Evolutionary conservation across 1,139 yeast genomes (phyloP), one percentile per base, ranked within the genome.

Genomic region (Schizosaccharomyces versatilis): DNA sequence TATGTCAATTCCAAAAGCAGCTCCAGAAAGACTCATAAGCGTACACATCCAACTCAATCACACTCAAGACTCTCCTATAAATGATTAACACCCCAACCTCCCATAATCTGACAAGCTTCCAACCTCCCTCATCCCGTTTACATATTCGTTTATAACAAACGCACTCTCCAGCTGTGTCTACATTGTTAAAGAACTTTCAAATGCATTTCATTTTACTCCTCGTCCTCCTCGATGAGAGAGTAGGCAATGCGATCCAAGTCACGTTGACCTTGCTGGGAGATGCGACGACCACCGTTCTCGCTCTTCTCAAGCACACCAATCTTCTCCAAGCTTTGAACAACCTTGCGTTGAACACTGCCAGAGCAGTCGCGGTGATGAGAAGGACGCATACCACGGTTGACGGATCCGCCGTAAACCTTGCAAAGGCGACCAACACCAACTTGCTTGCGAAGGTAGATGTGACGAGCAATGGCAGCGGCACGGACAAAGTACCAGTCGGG

Each of bases 171-270:
- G 32, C 32, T 24, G 5, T 5, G 32, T 24, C 32, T 24, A 24
- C 32, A 5, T 24, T 24, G 32, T 24, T 24, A 24, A 24, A 24
- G 32, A 24, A 24, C 32, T 24, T 24, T 24, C 32, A 24, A 24
- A 24, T 24, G 32, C 32, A 24, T 24, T 39, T 39, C 41, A 12
- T 39, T 39, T 39, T 74, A 24, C 19, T 53, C 9, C 65, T 73
- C 76, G 59, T 66, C 66, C 54, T 65, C 69, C 73, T 84, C 94
- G 74, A 84, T 80, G 73, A 95, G 85, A 78, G 88, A 96, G 73
- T 95, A 95, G 71, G 98, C 98, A 75, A 90, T 90, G 82, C 98
- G 97, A 79, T 90, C 99, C 79, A 90, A 84, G 79, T 90, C 99
- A 83, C 98, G 88, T 80, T 90, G 97, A 73, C 99, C 99, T 77